Conservation (phyloP, 2,329 filamentous ascomycete genomes). For the Monosporascus cannonballus region DNA sequence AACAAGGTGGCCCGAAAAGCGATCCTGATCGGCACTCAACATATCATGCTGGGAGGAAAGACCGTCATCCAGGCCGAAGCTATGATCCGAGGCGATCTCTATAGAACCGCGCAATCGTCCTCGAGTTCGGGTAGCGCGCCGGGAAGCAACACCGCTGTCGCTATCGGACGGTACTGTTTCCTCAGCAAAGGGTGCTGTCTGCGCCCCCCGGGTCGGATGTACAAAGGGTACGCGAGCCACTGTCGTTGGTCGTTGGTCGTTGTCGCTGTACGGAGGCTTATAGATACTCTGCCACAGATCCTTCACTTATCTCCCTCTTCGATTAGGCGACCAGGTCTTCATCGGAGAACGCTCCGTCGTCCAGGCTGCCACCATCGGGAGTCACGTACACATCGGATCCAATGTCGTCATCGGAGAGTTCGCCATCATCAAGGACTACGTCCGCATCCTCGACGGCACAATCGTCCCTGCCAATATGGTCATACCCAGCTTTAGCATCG, state of each 20-base stretch:
- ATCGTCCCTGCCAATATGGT: constrained; percentile 86
- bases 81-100: constrained; percentile 86
- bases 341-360: constrained; percentile 70
- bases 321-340: constrained; percentile 92
- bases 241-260: no score
- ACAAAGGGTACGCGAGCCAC: constrained; percentile 53
- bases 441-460: constrained; percentile 76
- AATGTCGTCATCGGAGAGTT: constrained; percentile 77
- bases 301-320: constrained; percentile 80
- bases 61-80: constrained; percentile 94
- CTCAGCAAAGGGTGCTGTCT: constrained; percentile 73
- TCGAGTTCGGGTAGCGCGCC: constrained; percentile 34
- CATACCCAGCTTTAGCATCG: constrained; percentile 84
- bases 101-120: constrained; percentile 46
- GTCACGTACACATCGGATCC: constrained; percentile 78
- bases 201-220: constrained; percentile 75
- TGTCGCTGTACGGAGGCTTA: background rate
- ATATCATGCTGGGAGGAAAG: constrained; percentile 95
- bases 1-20: constrained; percentile 96
- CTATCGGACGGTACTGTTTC: constrained; percentile 88
- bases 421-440: constrained; percentile 89
- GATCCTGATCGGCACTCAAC: constrained; percentile 88
- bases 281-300: constrained; percentile 27
- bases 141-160: constrained; percentile 62
- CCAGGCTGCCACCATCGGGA: constrained; percentile 77